Evolutionary conservation across 2,329 filamentous ascomycete genomes (phyloP).

Genomic region (Ophiostoma ips): DNA sequence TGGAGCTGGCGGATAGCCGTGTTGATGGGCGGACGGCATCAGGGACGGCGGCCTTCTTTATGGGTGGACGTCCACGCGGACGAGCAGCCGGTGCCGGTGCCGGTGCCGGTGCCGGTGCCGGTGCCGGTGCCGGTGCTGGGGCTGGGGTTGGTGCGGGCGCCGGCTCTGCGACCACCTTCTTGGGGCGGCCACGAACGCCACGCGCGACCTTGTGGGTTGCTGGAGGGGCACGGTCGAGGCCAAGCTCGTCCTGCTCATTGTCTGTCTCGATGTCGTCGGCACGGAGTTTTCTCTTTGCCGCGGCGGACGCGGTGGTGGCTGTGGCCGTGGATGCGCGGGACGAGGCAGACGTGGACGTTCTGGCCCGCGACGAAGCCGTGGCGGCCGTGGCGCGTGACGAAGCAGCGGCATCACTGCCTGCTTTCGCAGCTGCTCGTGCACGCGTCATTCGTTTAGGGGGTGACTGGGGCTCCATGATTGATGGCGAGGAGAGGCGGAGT

Average conservation of each 20-base stretch:
- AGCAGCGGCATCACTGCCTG: constrained; percentile 14
- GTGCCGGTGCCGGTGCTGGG: constrained; percentile 21
- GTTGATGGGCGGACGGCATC: constrained; percentile 4
- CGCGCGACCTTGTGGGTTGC: constrained; percentile 21
- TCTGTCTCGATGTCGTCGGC: constrained; percentile 35
- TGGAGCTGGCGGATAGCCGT: background rate
- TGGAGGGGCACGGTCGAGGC: constrained; percentile 12
- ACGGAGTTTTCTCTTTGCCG: constrained; percentile 39
- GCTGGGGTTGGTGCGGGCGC: constrained; percentile 11
- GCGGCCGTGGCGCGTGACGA: constrained; percentile 17
- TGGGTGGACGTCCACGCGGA: constrained; percentile 18
- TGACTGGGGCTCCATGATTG: constrained; percentile 17
- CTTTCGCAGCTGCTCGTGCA: constrained; percentile 30
- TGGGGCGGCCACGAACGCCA: constrained; percentile 31
- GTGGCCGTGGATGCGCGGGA: constrained; percentile 25
- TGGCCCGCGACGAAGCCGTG: constrained; percentile 28
- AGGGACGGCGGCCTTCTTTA: constrained; percentile 5
- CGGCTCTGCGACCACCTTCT: constrained; percentile 26
- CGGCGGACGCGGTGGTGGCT: constrained; percentile 17
- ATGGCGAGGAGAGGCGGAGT: background rate
- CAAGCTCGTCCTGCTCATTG: constrained; percentile 22
- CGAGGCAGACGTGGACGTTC: constrained; percentile 7
- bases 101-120: constrained; percentile 18
- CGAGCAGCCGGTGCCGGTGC: constrained; percentile 2
- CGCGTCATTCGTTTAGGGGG: constrained; percentile 19